Evolutionary conservation across 176 grass and related monocot genomes (phyloP).

Genomic region (Tuctoria greenei): DNA sequence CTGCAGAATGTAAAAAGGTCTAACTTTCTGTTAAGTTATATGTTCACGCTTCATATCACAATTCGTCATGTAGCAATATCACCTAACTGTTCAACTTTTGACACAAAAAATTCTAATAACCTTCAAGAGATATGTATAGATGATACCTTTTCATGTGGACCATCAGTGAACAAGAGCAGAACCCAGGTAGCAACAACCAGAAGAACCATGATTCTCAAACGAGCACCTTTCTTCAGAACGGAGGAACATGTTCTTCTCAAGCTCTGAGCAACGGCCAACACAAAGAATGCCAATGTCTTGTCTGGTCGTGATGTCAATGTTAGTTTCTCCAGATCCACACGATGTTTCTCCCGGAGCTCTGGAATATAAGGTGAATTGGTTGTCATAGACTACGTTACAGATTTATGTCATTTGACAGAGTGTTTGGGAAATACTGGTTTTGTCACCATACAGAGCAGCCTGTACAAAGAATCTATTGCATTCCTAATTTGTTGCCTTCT

Average conservation of each 20-base stretch:
- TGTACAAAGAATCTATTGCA: conserved; percentile 17
- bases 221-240: conserved; percentile 52
- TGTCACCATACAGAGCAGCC: conserved; percentile 8
- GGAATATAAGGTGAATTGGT: conserved; percentile 40
- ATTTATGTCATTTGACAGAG: conserved; percentile 12
- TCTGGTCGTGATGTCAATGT: conserved; percentile 68
- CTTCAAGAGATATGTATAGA: not conserved
- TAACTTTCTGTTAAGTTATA: conserved; percentile 14
- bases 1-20: conserved; percentile 13
- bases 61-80: not conserved
- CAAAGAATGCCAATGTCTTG: conserved; percentile 65
- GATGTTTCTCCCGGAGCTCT: conserved; percentile 74
- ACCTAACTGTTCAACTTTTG: not conserved
- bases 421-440: not conserved
- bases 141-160: conserved; percentile 70
- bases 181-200: conserved; percentile 37
- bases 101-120: conserved; percentile 16
- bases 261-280: conserved; percentile 61
- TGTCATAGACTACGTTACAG: not conserved
- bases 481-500: conserved; percentile 3
- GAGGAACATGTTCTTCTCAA: conserved; percentile 53
- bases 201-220: conserved; percentile 49
- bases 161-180: conserved; percentile 53
- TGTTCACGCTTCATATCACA: not conserved
- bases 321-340: conserved; percentile 55